These are phyloP conservation scores for Yamadazyma triangularis DNA, from an alignment of 1,139 yeast genomes.

Conservation along the genomic window DNA sequence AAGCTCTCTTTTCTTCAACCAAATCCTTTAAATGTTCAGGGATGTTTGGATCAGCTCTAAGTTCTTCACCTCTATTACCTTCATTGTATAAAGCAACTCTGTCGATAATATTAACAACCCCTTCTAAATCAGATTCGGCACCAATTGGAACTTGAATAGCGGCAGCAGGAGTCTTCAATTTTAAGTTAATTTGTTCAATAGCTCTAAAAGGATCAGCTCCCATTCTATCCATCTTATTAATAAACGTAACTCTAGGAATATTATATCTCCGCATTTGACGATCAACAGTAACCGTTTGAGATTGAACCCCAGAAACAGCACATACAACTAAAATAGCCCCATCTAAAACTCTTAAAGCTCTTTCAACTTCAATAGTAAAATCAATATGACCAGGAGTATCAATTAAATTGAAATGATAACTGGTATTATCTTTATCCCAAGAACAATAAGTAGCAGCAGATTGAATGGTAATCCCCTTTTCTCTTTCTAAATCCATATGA, in stretches of 20 bases:
- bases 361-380: slow-evolving; percentile 96
- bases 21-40: slow-evolving; percentile 73
- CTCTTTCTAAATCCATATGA: slow-evolving; percentile 90
- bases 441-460: slow-evolving; percentile 98
- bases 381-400: slow-evolving; percentile 99
- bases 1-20: slow-evolving; percentile 78
- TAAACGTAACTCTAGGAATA: slow-evolving; percentile 93
- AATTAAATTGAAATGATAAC: slow-evolving; percentile 85
- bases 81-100: slow-evolving; percentile 85
- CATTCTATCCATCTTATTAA: slow-evolving; percentile 98
- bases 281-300: slow-evolving; percentile 97
- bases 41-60: slow-evolving; percentile 53
- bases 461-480: slow-evolving; percentile 95
- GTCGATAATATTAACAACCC: slow-evolving; percentile 88
- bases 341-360: slow-evolving; percentile 93
- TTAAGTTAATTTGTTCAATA: slow-evolving; percentile 81
- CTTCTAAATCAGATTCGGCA: slow-evolving; percentile 75
- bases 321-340: slow-evolving; percentile 98
- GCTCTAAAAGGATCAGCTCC: slow-evolving; percentile 95
- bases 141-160: slow-evolving; percentile 98
- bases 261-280: slow-evolving; percentile 98
- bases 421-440: slow-evolving; percentile 71
- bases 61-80: slow-evolving; percentile 85
- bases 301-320: slow-evolving; percentile 97
- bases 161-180: slow-evolving; percentile 92